A percentile compares a stretch with the other conserved stretches of the same genome.
phyloP scores from a whole-genome alignment of 805 yeast species.

The Candida alai region DNA sequence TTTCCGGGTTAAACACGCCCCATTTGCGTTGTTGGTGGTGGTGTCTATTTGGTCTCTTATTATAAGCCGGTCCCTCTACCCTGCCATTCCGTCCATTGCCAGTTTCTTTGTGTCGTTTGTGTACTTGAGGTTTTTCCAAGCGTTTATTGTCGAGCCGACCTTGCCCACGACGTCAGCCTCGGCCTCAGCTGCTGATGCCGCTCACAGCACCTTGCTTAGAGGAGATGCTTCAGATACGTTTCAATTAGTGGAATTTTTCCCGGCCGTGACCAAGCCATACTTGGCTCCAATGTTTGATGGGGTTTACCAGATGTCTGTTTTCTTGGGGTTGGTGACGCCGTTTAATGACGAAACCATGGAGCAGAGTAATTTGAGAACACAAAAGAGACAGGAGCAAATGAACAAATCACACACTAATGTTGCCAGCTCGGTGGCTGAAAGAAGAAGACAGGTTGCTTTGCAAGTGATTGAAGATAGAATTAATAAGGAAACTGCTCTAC shows the following conservation, averaged over 20 bases:
- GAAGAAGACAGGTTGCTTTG: constrained; percentile 74
- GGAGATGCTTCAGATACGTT: constrained; percentile 94
- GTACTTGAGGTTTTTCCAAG: constrained; percentile 75
- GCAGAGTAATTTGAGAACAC: constrained; percentile 68
- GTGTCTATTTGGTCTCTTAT: constrained; percentile 34
- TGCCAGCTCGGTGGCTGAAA: constrained; percentile 56
- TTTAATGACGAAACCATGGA: constrained; percentile 70
- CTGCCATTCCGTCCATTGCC: constrained; percentile 51
- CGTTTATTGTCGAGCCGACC: constrained; percentile 50
- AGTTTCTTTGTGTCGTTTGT: constrained; percentile 70
- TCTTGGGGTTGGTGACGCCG: constrained; percentile 50
- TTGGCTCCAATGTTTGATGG: constrained; percentile 48
- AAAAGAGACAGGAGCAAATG: constrained; percentile 51
- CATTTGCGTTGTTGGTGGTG: constrained; percentile 41
- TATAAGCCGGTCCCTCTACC: constrained; percentile 35
- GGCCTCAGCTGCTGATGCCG: constrained; percentile 24
- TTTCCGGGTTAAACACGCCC: constrained; percentile 59
- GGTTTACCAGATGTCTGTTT: constrained; percentile 31
- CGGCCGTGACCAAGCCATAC: constrained; percentile 51
- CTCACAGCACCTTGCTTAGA: constrained; percentile 32
- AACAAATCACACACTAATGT: constrained; percentile 35
- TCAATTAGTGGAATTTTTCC: constrained; percentile 80
- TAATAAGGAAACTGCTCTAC: constrained; percentile 21
- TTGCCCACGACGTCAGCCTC: constrained; percentile 47
- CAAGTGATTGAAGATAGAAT: constrained; percentile 70